A percentile compares a stretch with the other conserved stretches of the same genome.
These are phyloP conservation scores for Chalciporus piperatus DNA, from an alignment of 768 basidiomycete species.

Conservation along the genomic window DNA sequence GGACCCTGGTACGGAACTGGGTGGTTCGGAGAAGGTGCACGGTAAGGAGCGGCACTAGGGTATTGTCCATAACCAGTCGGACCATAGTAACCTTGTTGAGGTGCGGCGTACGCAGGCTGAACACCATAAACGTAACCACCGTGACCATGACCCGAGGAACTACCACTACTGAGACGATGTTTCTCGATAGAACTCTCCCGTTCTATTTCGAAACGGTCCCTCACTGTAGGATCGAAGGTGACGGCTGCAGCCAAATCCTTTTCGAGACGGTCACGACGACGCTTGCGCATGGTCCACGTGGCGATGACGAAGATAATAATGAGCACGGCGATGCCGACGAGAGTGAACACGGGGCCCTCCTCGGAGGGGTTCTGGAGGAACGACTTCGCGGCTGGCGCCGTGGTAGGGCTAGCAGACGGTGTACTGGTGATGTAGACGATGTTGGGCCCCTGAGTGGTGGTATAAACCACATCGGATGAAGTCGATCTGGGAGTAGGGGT, in stretches of 20 bases:
- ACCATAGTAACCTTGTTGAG: conserved; percentile 19
- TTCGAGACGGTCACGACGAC: conserved; percentile 39
- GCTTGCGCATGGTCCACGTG: conserved; percentile 50
- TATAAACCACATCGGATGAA: conserved; percentile 15
- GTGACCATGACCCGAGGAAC: conserved; percentile 27
- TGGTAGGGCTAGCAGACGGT: conserved; percentile 24
- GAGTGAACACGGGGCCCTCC: conserved; percentile 55
- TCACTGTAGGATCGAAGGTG: conserved; percentile 46
- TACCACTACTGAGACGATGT: conserved; percentile 22
- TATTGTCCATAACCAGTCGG: conserved; percentile 23
- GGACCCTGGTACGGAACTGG: conserved; percentile 11
- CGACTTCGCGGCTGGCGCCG: conserved; percentile 24
- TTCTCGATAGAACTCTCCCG: conserved; percentile 20
- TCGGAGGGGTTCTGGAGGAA: conserved; percentile 69
- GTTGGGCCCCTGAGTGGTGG: conserved; percentile 24
- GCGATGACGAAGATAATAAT: conserved; percentile 42
- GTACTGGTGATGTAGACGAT: conserved; percentile 33
- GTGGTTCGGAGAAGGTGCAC: conserved; percentile 2
- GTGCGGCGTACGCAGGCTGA: conserved; percentile 18
- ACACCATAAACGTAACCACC: conserved; percentile 14
- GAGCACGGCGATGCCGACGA: conserved; percentile 49
- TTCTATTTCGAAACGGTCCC: conserved; percentile 26
- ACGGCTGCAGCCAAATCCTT: conserved; percentile 41
- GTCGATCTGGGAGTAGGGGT: conserved; percentile 11
- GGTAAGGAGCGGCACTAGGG: conserved; percentile 6